These are phyloP conservation scores for Avicennia marina DNA, from an alignment of 257 asterid genomes.

Conservation along the genomic window DNA sequence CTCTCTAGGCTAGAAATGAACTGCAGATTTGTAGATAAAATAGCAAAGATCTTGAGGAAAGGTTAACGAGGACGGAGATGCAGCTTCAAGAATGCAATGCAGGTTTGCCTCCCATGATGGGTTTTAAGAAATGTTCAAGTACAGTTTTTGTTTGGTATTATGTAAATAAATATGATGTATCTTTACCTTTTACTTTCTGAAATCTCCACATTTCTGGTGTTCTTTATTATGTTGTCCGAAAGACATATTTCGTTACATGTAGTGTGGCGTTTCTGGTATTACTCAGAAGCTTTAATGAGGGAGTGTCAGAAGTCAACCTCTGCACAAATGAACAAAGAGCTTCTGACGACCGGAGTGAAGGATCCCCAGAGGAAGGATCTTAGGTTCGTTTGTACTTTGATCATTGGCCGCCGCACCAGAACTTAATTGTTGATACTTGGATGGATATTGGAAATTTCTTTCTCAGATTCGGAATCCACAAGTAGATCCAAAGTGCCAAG, in stretches of 20 bases:
- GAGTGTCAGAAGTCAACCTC: conserved; percentile 36
- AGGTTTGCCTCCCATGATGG: conserved; percentile 32
- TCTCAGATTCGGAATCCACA: conserved; percentile 27
- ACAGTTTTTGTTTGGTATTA: background rate
- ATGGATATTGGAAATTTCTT: conserved; percentile 17
- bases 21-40: conserved; percentile 49
- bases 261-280: background rate
- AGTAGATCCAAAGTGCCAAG: conserved; percentile 24
- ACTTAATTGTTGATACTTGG: conserved; percentile 7
- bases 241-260: too few relatives aligned
- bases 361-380: conserved; percentile 42
- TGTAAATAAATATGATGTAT: too few relatives aligned
- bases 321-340: conserved; percentile 37
- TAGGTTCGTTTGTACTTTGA: conserved; percentile 12
- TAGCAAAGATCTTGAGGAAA: conserved; percentile 41
- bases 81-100: conserved; percentile 33
- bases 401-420: conserved; percentile 3
- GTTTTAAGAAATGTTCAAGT: background rate
- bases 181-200: too few relatives aligned
- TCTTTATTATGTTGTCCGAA: too few relatives aligned
- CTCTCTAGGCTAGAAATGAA: conserved; percentile 46
- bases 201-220: too few relatives aligned
- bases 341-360: conserved; percentile 34
- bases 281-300: conserved; percentile 33
- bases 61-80: conserved; percentile 28